phyloP scores from a whole-genome alignment of 371 early-diverging fungal species.

The Phascolomyces articulosus region DNA sequence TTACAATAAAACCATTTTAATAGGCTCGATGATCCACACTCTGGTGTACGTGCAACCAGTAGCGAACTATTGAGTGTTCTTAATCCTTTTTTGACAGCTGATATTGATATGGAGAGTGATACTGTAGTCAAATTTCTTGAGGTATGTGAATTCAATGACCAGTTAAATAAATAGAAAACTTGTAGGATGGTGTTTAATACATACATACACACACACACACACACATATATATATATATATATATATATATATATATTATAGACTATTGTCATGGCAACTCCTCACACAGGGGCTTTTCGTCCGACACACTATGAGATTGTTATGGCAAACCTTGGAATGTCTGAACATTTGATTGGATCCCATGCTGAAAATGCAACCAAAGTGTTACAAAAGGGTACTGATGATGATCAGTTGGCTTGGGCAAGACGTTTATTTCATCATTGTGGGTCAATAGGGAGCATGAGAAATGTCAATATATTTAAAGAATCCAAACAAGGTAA shows the following conservation, averaged over 20 bases:
- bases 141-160: slow-evolving; percentile 5
- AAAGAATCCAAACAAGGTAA: slow-evolving; percentile 27
- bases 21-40: slow-evolving; percentile 31
- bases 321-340: slow-evolving; percentile 42
- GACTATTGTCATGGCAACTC: slow-evolving; percentile 41
- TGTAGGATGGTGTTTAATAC: no score
- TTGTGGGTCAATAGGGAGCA: slow-evolving; percentile 34
- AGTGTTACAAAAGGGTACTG: not conserved
- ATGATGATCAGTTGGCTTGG: slow-evolving; percentile 26
- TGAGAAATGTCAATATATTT: slow-evolving; percentile 22
- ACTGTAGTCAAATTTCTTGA: slow-evolving; percentile 20
- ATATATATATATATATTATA: not conserved
- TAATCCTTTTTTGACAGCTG: slow-evolving; percentile 32
- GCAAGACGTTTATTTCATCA: slow-evolving; percentile 36
- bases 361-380: slow-evolving; percentile 4
- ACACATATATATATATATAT: no score
- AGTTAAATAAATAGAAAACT: no score
- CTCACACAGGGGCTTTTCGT: slow-evolving; percentile 50
- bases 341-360: slow-evolving; percentile 26
- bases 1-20: no score
- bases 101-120: slow-evolving; percentile 15
- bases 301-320: slow-evolving; percentile 51
- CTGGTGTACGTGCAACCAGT: slow-evolving; percentile 22
- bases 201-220: no score
- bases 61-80: slow-evolving; percentile 23